These are phyloP conservation scores for Colletotrichum magnum DNA, from an alignment of 2,329 filamentous ascomycete genomes.

Conservation along the genomic window DNA sequence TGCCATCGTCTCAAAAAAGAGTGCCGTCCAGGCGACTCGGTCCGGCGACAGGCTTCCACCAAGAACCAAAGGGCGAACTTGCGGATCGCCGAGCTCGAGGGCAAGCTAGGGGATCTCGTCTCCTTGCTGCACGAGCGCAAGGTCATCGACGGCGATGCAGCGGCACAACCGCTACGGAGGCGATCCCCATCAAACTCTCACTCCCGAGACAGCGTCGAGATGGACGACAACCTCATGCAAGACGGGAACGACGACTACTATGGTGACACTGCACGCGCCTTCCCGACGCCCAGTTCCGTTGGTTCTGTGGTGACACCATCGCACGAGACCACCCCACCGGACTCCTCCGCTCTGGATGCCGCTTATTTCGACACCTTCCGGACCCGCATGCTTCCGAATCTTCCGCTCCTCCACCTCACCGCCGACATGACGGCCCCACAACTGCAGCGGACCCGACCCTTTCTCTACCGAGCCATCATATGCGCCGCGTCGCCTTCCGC, in stretches of 20 bases:
- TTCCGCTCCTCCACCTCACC: slow-evolving; percentile 61
- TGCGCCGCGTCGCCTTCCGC: slow-evolving; percentile 60
- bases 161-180: background rate
- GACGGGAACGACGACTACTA: background rate
- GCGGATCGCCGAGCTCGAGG: background rate
- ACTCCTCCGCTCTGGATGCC: slow-evolving; percentile 55
- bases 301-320: background rate
- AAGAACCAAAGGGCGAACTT: slow-evolving; percentile 6
- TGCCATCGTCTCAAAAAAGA: slow-evolving; percentile 13
- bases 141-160: background rate
- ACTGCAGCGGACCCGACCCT: slow-evolving; percentile 60
- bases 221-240: background rate
- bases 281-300: background rate
- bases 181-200: too few species aligned
- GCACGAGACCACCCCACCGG: slow-evolving; percentile 26
- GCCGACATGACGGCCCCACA: slow-evolving; percentile 52
- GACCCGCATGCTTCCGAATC: slow-evolving; percentile 54
- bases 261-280: too few species aligned
- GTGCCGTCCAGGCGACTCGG: background rate
- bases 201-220: background rate
- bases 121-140: background rate
- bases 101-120: background rate
- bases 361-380: slow-evolving; percentile 58
- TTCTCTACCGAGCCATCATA: slow-evolving; percentile 65
- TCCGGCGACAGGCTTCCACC: slow-evolving; percentile 1